Conservation (phyloP, 2,329 filamentous ascomycete genomes). For the Hyphodiscus sp. region DNA sequence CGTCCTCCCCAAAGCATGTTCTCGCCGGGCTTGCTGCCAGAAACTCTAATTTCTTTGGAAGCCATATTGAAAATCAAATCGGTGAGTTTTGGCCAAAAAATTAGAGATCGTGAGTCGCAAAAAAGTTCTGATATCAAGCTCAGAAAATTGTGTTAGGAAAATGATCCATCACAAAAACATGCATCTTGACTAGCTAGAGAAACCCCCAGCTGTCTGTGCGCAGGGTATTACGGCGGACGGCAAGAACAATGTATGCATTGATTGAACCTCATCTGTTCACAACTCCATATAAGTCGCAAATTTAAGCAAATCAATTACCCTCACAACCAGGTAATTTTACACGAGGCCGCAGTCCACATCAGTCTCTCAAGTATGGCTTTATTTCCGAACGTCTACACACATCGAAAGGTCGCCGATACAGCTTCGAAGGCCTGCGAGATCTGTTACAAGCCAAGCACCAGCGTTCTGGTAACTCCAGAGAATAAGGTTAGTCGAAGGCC, state of each 20-base stretch:
- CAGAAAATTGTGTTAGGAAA: neutral
- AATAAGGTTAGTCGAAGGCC: constrained; percentile 59
- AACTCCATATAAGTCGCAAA: neutral
- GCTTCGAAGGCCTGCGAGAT: constrained; percentile 80
- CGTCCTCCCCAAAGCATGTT: constrained; percentile 32
- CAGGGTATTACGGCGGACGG: neutral
- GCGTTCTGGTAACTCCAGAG: constrained; percentile 81
- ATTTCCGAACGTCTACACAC: constrained; percentile 75
- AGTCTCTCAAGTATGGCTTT: constrained; percentile 26
- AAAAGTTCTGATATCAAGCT: neutral
- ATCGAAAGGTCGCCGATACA: constrained; percentile 81
- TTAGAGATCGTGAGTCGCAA: neutral
- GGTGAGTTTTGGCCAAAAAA: neutral
- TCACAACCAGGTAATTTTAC: neutral
- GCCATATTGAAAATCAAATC: constrained; percentile 17
- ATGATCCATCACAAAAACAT: neutral
- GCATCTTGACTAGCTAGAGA: too few relatives aligned
- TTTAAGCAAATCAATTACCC: neutral
- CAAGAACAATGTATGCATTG: neutral
- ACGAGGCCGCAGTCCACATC: neutral
- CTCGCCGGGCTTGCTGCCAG: constrained; percentile 26
- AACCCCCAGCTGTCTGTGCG: neutral
- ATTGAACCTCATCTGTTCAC: neutral
- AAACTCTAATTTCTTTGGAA: constrained; percentile 21
- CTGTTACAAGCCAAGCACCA: constrained; percentile 83